phyloP scores from a whole-genome alignment of 1,139 yeast species.

The Candida sanyaensis region DNA sequence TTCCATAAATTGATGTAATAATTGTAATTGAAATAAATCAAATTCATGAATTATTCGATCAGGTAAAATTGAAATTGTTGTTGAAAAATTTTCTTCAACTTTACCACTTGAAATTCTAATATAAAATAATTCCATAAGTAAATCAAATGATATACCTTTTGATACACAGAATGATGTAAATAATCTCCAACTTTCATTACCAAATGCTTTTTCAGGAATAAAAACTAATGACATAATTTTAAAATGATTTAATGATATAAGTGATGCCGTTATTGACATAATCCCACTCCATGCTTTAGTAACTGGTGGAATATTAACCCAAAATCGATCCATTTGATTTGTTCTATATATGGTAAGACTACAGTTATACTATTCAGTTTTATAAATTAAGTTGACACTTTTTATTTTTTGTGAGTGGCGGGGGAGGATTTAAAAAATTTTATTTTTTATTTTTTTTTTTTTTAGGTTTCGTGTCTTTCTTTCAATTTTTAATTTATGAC shows the following conservation, averaged over 20 bases:
- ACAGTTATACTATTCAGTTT: too few species aligned
- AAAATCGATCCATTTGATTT: conserved; percentile 13
- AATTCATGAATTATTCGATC: conserved; percentile 19
- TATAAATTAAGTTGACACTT: too few species aligned
- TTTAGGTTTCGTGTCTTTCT: too few species aligned
- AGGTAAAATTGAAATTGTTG: conserved; percentile 20
- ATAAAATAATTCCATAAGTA: conserved; percentile 22
- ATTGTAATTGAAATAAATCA: conserved; percentile 17
- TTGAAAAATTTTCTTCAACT: conserved; percentile 22
- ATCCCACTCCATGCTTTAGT: conserved; percentile 32
- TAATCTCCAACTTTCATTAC: conserved; percentile 39
- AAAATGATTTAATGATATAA: conserved; percentile 20
- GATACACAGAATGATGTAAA: conserved; percentile 35
- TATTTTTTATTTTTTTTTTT: too few species aligned
- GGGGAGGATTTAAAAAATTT: too few species aligned
- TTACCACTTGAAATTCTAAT: conserved; percentile 18
- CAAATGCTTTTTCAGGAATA: conserved; percentile 26
- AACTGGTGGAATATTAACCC: conserved; percentile 30
- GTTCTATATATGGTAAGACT: too few species aligned
- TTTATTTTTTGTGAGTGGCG: too few species aligned
- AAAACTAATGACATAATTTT: conserved; percentile 18
- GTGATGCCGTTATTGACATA: conserved; percentile 21
- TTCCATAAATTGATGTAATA: conserved; percentile 19
- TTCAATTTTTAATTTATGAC: too few species aligned
- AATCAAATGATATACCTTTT: conserved; percentile 26